Conservation (phyloP, 148 eudicot species). For the Cornus florida region DNA sequence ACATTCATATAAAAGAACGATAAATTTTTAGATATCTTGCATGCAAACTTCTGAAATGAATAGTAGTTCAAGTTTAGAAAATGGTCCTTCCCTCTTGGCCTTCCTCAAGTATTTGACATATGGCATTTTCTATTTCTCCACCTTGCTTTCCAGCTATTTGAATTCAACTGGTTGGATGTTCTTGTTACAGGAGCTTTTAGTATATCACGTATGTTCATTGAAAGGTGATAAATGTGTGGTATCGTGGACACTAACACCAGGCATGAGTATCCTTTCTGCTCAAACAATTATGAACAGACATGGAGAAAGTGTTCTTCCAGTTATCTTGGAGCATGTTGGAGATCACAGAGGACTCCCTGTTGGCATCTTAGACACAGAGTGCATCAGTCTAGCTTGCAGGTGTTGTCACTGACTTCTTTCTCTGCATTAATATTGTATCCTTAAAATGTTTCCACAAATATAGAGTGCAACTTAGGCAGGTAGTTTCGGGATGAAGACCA, state of each 20-base stretch:
- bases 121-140: not conserved
- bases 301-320: constrained; percentile 62
- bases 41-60: constrained; percentile 3
- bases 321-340: constrained; percentile 46
- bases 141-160: not conserved
- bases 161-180: not conserved
- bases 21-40: not conserved
- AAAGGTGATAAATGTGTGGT: constrained; percentile 32
- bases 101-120: not conserved
- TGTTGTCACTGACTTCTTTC: constrained; percentile 21
- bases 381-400: constrained; percentile 81
- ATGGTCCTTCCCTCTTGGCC: not conserved
- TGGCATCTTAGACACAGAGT: constrained; percentile 82
- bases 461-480: not conserved
- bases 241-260: constrained; percentile 56
- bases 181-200: constrained; percentile 58
- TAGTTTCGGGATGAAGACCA: not conserved
- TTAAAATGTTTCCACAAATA: not conserved
- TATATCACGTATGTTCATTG: constrained; percentile 49
- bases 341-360: constrained; percentile 47
- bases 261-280: constrained; percentile 64
- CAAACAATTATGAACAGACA: constrained; percentile 52
- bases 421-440: not conserved
- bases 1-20: not conserved
- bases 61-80: not conserved